These are phyloP conservation scores for Aegilops speltoides DNA, from an alignment of 176 grass and related monocot genomes.

Conservation along the genomic window DNA sequence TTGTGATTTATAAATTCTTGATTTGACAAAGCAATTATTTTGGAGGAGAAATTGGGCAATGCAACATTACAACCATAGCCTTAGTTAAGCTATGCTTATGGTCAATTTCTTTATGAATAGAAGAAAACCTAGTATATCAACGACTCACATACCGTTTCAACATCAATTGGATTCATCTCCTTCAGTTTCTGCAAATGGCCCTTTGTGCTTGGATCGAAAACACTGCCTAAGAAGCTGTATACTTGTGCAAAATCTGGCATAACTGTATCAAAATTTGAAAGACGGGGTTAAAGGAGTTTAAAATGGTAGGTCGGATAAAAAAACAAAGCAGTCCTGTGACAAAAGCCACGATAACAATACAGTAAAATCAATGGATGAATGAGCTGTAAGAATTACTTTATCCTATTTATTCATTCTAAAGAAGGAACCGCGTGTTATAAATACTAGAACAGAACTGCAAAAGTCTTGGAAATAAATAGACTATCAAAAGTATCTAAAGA, in stretches of 20 bases:
- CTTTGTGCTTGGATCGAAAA: slow-evolving; percentile 95
- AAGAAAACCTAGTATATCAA: neutral
- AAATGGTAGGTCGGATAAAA: neutral
- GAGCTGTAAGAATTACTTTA: neutral
- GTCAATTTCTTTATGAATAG: neutral
- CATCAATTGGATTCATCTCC: slow-evolving; percentile 99
- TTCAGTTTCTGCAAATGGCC: slow-evolving; percentile 94
- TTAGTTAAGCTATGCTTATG: neutral
- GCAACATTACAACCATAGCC: neutral
- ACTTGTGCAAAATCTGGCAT: slow-evolving; percentile 96
- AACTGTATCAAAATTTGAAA: slow-evolving; percentile 50
- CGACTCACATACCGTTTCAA: slow-evolving; percentile 78
- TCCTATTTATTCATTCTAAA: neutral
- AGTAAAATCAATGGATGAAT: slow-evolving; percentile 18
- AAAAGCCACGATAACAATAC: neutral
- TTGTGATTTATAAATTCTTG: neutral
- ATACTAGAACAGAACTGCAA: slow-evolving; percentile 13
- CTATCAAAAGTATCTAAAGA: slow-evolving; percentile 17
- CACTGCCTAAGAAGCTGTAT: slow-evolving; percentile 84
- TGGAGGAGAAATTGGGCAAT: slow-evolving; percentile 16
- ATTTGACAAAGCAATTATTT: slow-evolving; percentile 19
- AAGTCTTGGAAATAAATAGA: slow-evolving; percentile 18
- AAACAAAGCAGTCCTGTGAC: slow-evolving; percentile 8
- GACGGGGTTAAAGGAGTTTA: slow-evolving; percentile 12
- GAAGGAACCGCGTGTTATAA: neutral